Evolutionary conservation across 2,329 filamentous ascomycete genomes (phyloP).

Genomic region (Aspergillus sojae): DNA sequence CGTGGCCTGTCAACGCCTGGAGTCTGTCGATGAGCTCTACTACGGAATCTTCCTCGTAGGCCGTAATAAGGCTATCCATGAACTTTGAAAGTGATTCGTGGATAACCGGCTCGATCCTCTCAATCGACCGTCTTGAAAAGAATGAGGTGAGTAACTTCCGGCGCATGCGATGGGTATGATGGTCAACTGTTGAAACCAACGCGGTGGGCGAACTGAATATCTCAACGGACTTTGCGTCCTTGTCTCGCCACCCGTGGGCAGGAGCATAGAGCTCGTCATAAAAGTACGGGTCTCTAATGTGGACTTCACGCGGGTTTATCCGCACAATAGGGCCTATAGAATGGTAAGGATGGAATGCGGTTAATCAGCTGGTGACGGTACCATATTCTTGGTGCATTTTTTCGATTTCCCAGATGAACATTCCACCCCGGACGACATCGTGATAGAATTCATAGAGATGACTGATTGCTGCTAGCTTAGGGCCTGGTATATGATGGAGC

Average conservation of each 20-base stretch:
- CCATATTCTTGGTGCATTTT: constrained; percentile 32
- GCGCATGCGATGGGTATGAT: constrained; percentile 42
- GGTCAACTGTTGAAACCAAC: constrained; percentile 37
- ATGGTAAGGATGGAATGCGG: neutral
- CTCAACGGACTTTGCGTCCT: constrained; percentile 20
- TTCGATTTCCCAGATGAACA: constrained; percentile 27
- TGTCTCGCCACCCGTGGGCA: constrained; percentile 25
- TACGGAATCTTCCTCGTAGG: no score
- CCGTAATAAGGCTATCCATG: no score
- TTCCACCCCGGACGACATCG: constrained; percentile 26
- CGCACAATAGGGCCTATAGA: constrained; percentile 38
- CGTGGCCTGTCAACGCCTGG: no score
- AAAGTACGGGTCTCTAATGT: constrained; percentile 38
- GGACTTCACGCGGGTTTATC: constrained; percentile 40
- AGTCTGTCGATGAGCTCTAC: no score
- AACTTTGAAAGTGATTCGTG: no score
- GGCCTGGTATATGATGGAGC: constrained; percentile 35
- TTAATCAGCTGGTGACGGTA: neutral
- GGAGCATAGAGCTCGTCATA: constrained; percentile 37
- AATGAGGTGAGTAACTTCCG: no score
- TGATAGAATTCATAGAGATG: constrained; percentile 34
- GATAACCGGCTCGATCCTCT: no score
- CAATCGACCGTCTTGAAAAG: no score
- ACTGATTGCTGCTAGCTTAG: constrained; percentile 32
- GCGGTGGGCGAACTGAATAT: constrained; percentile 18